A percentile compares a stretch with the other conserved stretches of the same genome.
phyloP scores from a whole-genome alignment of 495 filamentous ascomycete genomes.

The Jackrogersella minutella region DNA sequence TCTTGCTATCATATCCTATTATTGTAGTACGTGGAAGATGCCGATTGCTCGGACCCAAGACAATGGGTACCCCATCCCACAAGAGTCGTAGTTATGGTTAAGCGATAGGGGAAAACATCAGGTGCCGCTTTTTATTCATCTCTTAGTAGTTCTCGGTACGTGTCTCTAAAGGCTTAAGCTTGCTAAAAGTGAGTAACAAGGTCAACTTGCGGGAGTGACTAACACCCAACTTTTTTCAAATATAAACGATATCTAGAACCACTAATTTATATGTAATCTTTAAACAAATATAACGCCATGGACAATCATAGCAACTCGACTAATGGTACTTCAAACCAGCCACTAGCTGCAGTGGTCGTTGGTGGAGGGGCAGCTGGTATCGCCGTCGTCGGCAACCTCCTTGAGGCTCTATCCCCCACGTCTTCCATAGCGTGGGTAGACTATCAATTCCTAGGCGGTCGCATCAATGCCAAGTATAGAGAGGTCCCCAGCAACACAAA shows the following conservation, averaged over 20 bases:
- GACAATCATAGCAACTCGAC: background rate
- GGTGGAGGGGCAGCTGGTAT: constrained; percentile 65
- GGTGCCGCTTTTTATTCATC: background rate
- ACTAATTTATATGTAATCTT: background rate
- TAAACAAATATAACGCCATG: background rate
- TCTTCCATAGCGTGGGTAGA: constrained; percentile 62
- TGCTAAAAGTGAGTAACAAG: background rate
- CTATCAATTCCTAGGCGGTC: constrained; percentile 59
- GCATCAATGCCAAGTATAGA: constrained; percentile 62
- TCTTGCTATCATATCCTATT: background rate
- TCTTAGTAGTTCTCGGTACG: background rate
- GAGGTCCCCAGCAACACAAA: constrained; percentile 65
- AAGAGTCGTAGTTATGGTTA: background rate
- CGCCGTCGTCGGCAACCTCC: constrained; percentile 64
- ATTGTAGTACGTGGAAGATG: constrained; percentile 3
- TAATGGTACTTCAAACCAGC: background rate
- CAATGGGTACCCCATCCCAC: background rate
- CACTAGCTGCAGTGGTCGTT: constrained; percentile 58
- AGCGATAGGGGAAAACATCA: background rate
- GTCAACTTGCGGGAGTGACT: constrained; percentile 4
- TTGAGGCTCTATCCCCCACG: constrained; percentile 44
- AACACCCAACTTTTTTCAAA: background rate
- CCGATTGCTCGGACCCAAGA: background rate
- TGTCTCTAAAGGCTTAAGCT: too few species aligned
- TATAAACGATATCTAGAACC: background rate